Conservation (phyloP, 2,329 filamentous ascomycete species). For the Alternaria hordeiaustralica region DNA sequence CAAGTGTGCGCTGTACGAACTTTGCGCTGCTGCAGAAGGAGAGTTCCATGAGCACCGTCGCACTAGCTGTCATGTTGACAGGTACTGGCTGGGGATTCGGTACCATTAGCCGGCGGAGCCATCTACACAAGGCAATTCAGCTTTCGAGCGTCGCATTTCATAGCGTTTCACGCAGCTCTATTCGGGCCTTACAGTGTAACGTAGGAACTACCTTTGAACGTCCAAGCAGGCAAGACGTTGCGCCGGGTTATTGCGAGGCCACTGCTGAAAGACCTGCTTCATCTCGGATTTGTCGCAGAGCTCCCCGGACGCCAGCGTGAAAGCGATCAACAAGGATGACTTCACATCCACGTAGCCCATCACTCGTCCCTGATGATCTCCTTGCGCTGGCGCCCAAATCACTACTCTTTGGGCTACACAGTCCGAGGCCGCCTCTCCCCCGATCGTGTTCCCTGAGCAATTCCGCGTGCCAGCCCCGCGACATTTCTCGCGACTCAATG, state of each 20-base stretch:
- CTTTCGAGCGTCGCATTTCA: constrained; percentile 33
- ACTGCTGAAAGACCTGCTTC: constrained; percentile 14
- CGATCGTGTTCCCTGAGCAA: constrained; percentile 5
- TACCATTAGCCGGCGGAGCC: constrained; percentile 35
- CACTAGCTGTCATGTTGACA: constrained; percentile 24
- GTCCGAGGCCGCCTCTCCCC: constrained; percentile 1
- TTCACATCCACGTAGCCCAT: constrained; percentile 17
- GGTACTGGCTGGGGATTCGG: constrained; percentile 24
- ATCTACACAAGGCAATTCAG: constrained; percentile 29
- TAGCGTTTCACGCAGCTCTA: constrained; percentile 36
- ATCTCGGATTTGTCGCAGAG: constrained; percentile 14
- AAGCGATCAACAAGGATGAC: constrained; percentile 31
- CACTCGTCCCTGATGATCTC: constrained; percentile 27
- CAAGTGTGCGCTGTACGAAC: constrained; percentile 14
- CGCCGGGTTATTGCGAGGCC: constrained; percentile 21
- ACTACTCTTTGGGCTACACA: constrained; percentile 12
- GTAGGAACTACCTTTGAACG: constrained; percentile 17
- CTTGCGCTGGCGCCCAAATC: constrained; percentile 19
- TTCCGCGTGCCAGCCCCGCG: constrained; percentile 12
- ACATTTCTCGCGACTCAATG: constrained; percentile 18
- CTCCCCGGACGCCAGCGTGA: constrained; percentile 18
- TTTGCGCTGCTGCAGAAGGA: constrained; percentile 9
- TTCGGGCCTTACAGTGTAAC: constrained; percentile 12
- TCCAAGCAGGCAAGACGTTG: constrained; percentile 18
- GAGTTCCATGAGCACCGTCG: constrained; percentile 16